Conservation (phyloP, 257 asterid species). For the Fraxinus americana region DNA sequence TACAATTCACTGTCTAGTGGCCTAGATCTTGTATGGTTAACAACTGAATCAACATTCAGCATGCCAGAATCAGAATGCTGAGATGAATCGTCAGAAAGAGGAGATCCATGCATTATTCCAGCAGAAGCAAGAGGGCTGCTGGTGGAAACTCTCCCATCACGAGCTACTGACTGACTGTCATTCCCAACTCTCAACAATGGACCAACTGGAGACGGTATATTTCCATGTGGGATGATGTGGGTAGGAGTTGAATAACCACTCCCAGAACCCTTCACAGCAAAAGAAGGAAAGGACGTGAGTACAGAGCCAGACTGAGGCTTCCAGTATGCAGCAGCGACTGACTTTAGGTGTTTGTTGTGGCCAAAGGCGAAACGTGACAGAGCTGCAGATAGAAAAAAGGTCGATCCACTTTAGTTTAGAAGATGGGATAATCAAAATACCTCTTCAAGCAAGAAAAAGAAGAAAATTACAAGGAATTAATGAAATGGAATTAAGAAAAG, state of each 20-base stretch:
- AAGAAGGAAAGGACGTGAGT: slow-evolving; percentile 84
- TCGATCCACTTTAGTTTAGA: slow-evolving; percentile 4
- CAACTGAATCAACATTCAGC: slow-evolving; percentile 71
- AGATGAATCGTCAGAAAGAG: slow-evolving; percentile 92
- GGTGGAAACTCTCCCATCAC: slow-evolving; percentile 83
- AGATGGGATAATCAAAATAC: no score
- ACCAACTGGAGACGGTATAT: slow-evolving; percentile 69
- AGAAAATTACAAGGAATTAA: background rate
- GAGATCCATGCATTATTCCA: slow-evolving; percentile 95
- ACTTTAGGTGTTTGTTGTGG: slow-evolving; percentile 87
- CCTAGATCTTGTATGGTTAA: slow-evolving; percentile 64
- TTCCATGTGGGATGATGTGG: slow-evolving; percentile 71
- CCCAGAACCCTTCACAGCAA: slow-evolving; percentile 63
- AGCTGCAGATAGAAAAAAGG: slow-evolving; percentile 56
- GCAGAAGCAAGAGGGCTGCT: slow-evolving; percentile 88
- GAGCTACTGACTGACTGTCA: slow-evolving; percentile 56
- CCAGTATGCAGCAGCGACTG: slow-evolving; percentile 87
- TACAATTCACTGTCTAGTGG: slow-evolving; percentile 81
- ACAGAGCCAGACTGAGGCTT: slow-evolving; percentile 80
- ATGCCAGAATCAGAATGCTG: slow-evolving; percentile 94
- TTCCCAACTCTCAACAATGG: slow-evolving; percentile 66
- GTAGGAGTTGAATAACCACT: slow-evolving; percentile 86
- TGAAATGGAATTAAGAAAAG: slow-evolving; percentile 10
- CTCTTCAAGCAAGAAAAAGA: no score
- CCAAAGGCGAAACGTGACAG: slow-evolving; percentile 97